Conservation (phyloP, 2,329 filamentous ascomycete genomes). For the Didymellaceae sp. region DNA sequence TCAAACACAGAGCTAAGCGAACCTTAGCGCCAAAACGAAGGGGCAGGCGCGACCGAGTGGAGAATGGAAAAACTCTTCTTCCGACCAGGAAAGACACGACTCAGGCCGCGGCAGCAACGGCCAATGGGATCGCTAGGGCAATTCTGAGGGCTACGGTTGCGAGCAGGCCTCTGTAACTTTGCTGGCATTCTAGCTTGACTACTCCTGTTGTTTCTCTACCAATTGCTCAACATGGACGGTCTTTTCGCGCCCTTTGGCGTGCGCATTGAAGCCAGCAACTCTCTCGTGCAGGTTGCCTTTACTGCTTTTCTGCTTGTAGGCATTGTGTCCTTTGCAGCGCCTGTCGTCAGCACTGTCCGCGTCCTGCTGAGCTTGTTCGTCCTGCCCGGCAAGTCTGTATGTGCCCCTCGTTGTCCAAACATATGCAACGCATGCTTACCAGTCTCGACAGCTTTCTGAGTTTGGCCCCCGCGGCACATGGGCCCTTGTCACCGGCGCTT, state of each 20-base stretch:
- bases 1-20: too few relatives aligned
- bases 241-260: constrained; percentile 33
- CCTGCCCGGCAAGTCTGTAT: constrained; percentile 56
- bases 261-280: constrained; percentile 41
- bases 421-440: neutral
- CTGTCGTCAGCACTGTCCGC: constrained; percentile 55
- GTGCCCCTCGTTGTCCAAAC: constrained; percentile 22
- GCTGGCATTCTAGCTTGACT: constrained; percentile 1
- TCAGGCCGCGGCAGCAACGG: neutral
- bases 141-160: constrained; percentile 10
- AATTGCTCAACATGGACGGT: constrained; percentile 11
- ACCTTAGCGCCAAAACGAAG: too few relatives aligned
- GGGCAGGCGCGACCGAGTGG: too few relatives aligned
- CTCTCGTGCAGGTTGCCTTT: constrained; percentile 35
- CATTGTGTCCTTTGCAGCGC: constrained; percentile 38
- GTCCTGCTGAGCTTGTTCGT: constrained; percentile 58
- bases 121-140: constrained; percentile 12
- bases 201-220: neutral
- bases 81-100: too few relatives aligned
- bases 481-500: constrained; percentile 93
- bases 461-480: constrained; percentile 93
- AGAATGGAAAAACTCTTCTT: too few relatives aligned
- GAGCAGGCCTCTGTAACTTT: constrained; percentile 9
- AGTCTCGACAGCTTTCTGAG: constrained; percentile 69
- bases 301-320: constrained; percentile 40